Evolutionary conservation across 495 filamentous ascomycete genomes (phyloP).

Genomic region (Aspergillus hancockii): DNA sequence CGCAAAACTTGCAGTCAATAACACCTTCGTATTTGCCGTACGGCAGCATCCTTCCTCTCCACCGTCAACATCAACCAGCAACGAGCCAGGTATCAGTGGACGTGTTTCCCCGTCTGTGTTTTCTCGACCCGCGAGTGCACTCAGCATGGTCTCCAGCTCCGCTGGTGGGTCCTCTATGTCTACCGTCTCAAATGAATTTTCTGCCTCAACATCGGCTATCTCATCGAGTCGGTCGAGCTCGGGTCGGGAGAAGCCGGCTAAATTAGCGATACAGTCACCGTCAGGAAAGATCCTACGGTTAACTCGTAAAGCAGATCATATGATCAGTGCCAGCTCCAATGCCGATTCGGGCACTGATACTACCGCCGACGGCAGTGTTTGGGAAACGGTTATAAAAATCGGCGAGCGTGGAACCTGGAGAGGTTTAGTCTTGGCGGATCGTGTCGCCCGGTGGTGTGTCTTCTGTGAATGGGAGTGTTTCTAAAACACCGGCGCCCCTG

Average conservation of each 20-base stretch:
- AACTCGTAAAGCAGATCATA: slow-evolving; percentile 82
- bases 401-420: slow-evolving; percentile 90
- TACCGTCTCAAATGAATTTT: slow-evolving; percentile 45
- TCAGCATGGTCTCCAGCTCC: slow-evolving; percentile 70
- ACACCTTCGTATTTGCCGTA: slow-evolving; percentile 96
- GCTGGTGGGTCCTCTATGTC: slow-evolving; percentile 42
- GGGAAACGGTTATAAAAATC: slow-evolving; percentile 99
- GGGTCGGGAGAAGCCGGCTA: slow-evolving; percentile 79
- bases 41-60: slow-evolving; percentile 83
- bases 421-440: slow-evolving; percentile 89
- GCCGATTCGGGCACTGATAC: slow-evolving; percentile 51
- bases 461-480: slow-evolving; percentile 92
- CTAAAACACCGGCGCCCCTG: slow-evolving; percentile 22
- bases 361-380: slow-evolving; percentile 73
- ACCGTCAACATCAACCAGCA: slow-evolving; percentile 48
- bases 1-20: slow-evolving; percentile 80
- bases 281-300: slow-evolving; percentile 92
- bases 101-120: slow-evolving; percentile 68
- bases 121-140: slow-evolving; percentile 71
- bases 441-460: slow-evolving; percentile 96
- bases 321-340: slow-evolving; percentile 47
- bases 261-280: slow-evolving; percentile 91
- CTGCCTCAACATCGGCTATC: slow-evolving; percentile 48
- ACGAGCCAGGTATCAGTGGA: slow-evolving; percentile 42
- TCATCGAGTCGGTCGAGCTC: slow-evolving; percentile 55